phyloP scores from a whole-genome alignment of 148 eudicot species.

The Rhododendron vialii region DNA sequence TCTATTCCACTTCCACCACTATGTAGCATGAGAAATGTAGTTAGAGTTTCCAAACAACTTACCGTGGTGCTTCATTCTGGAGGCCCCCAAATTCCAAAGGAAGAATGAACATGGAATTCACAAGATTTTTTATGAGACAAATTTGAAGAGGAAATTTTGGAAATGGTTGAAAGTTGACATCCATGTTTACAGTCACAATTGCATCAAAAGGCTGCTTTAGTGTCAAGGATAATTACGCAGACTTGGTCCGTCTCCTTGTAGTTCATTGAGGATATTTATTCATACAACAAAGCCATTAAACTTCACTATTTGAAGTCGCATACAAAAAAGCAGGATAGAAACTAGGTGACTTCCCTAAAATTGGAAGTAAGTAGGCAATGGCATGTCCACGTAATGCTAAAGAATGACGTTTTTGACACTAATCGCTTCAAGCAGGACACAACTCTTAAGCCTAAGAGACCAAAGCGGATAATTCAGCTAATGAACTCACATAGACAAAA shows the following conservation, averaged over 20 bases:
- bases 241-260: neutral
- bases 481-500: neutral
- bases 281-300: neutral
- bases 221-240: neutral
- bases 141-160: neutral
- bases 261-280: neutral
- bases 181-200: neutral
- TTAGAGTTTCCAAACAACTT: neutral
- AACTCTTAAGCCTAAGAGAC: neutral
- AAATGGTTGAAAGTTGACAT: neutral
- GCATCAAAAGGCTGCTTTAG: neutral
- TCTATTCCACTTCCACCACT: neutral
- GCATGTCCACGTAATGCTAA: neutral
- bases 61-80: neutral
- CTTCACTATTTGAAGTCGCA: neutral
- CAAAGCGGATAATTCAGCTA: neutral
- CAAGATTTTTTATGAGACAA: neutral
- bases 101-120: neutral
- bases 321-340: neutral
- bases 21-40: neutral
- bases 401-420: neutral
- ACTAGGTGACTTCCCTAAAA: neutral
- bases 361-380: neutral
- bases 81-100: neutral
- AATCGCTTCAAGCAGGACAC: neutral